phyloP scores from a whole-genome alignment of 2,329 filamentous ascomycete genomes.

The Fusarium irregulare region DNA sequence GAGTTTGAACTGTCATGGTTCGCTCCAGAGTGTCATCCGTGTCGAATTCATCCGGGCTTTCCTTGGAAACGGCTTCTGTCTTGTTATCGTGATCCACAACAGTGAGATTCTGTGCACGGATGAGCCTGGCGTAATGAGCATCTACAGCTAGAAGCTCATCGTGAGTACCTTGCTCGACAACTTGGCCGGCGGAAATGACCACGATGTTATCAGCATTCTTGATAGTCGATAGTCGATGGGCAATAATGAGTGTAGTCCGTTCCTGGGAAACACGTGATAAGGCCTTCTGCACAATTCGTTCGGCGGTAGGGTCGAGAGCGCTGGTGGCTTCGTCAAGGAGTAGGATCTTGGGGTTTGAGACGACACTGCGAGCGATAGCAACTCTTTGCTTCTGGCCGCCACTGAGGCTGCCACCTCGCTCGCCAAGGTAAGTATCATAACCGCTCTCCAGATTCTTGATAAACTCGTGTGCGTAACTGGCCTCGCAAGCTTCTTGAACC shows the following conservation, averaged over 20 bases:
- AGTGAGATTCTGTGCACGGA: constrained; percentile 34
- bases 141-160: constrained; percentile 21
- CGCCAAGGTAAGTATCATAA: constrained; percentile 42
- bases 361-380: constrained; percentile 71
- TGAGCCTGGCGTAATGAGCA: constrained; percentile 37
- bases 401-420: constrained; percentile 38
- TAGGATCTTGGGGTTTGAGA: constrained; percentile 69
- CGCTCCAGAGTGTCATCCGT: neutral
- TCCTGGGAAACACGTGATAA: constrained; percentile 62
- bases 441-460: constrained; percentile 35
- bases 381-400: constrained; percentile 74
- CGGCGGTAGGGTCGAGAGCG: constrained; percentile 57
- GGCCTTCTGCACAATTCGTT: constrained; percentile 63
- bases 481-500: constrained; percentile 34
- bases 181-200: constrained; percentile 35
- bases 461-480: constrained; percentile 43
- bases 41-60: neutral
- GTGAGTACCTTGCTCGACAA: constrained; percentile 43
- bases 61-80: neutral
- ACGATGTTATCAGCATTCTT: constrained; percentile 45
- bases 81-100: neutral
- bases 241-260: constrained; percentile 71
- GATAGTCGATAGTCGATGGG: constrained; percentile 61
- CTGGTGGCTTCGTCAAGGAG: constrained; percentile 75
- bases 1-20: constrained; percentile 12